Evolutionary conservation across 176 grass and related monocot genomes (phyloP), one percentile per base, ranked within the genome.

Genomic region (Oryza officinalis): DNA sequence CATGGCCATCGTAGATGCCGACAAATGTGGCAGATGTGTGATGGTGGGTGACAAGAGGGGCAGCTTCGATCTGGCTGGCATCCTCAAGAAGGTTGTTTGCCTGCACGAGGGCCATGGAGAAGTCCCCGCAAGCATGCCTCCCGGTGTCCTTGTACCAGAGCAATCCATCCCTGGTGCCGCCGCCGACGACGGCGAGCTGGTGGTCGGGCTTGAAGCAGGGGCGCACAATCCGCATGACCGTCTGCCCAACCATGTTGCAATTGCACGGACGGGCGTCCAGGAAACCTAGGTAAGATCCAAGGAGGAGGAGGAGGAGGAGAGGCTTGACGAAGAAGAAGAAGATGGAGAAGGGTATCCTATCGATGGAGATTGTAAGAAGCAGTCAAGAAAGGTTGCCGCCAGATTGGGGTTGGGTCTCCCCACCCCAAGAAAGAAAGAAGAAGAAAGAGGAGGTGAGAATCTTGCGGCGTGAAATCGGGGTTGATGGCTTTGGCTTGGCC

Each of bases 71-170:
- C 85, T 94, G 93, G 69, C 93, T 94, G 13, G 72, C 81, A 43
- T 94, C 93, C 81, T 94, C 93, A 33, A 94, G 79, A 67, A 94
- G 60, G 37, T 92, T 88, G 72, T 94, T 94, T 22, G 93, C 93
- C 83, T 94, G 93, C 50, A 88, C 87, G 30, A 94, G 85, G 65
- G 93, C 93, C 90, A 94, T 92, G 64, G 93, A 94, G 87, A 94
- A 94, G 65, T 90, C 93, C 5, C 93, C 93, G 54, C 82, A 81
- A 23, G 85, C 81, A 66, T 94, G 93, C 9, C 65, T 67, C 25
- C 93, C 93, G 13, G 77, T 50, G 74, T 94, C 93, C 84, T 92
- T 94, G 87, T 92, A 94, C 93, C 93, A 94, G 44, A 94, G 83
- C 69, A 94, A 84, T 13, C 90, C 86, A 45, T 94, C 90, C 85